These are phyloP conservation scores for Claviceps digitariae DNA, from an alignment of 2,329 filamentous ascomycete genomes.

Conservation along the genomic window DNA sequence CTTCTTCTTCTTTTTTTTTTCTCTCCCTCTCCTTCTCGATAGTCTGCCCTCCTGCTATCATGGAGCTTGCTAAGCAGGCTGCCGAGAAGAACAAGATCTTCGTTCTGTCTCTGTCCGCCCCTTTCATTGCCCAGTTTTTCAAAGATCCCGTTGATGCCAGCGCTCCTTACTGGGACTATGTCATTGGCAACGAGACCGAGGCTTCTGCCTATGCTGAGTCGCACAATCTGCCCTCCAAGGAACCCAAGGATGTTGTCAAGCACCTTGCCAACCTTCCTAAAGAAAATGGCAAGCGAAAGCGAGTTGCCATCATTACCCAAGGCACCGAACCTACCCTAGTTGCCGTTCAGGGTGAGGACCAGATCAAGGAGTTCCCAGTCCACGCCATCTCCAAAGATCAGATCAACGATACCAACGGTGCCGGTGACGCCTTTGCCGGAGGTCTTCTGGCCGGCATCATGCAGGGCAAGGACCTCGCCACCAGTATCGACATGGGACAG, in stretches of 20 bases:
- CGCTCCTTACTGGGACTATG: conserved; percentile 84
- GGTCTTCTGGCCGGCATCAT: conserved; percentile 86
- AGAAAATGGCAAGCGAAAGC: conserved; percentile 73
- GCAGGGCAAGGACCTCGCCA: conserved; percentile 66
- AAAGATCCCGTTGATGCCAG: conserved; percentile 84
- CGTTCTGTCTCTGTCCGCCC: conserved; percentile 81
- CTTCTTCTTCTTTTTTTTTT: no score
- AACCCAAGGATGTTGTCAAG: conserved; percentile 75
- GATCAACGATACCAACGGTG: conserved; percentile 95
- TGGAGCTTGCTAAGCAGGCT: conserved; percentile 83
- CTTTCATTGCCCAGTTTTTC: conserved; percentile 96
- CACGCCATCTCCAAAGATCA: conserved; percentile 61
- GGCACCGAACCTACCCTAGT: conserved; percentile 84
- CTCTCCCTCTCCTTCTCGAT: neutral
- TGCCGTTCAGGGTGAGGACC: conserved; percentile 56
- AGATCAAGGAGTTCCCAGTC: conserved; percentile 66
- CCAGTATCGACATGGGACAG: conserved; percentile 80
- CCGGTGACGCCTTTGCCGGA: conserved; percentile 91
- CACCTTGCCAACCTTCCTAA: conserved; percentile 80
- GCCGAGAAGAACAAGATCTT: conserved; percentile 83
- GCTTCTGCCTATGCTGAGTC: conserved; percentile 75
- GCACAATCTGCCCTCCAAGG: conserved; percentile 59
- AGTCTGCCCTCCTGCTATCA: conserved; percentile 81
- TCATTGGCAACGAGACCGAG: conserved; percentile 96
- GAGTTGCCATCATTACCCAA: conserved; percentile 86